A percentile compares a stretch with the other conserved stretches of the same genome.
Evolutionary conservation across 2,329 filamentous ascomycete genomes (phyloP).

Genomic region (Colletotrichum lini): DNA sequence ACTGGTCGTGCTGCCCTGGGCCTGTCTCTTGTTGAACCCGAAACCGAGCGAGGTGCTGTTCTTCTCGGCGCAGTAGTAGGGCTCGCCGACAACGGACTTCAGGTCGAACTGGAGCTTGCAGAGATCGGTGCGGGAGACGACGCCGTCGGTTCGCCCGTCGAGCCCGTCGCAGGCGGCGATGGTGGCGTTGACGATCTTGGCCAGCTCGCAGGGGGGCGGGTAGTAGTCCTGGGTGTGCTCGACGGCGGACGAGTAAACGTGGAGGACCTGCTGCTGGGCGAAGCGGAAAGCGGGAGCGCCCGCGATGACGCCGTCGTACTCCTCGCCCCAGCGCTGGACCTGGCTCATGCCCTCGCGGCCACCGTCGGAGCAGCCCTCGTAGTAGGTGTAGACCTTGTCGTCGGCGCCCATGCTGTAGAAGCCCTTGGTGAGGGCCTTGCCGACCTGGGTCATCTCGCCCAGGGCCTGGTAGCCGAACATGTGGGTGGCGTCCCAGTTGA

Average conservation of each 20-base stretch:
- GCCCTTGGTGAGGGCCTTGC: slow-evolving; percentile 61
- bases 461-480: slow-evolving; percentile 33
- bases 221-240: slow-evolving; percentile 54
- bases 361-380: slow-evolving; percentile 63
- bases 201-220: slow-evolving; percentile 61
- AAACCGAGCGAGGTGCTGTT: slow-evolving; percentile 44
- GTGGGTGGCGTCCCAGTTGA: slow-evolving; percentile 34
- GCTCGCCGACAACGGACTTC: slow-evolving; percentile 49
- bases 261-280: slow-evolving; percentile 61
- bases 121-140: slow-evolving; percentile 50
- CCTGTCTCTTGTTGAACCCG: slow-evolving; percentile 48
- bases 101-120: slow-evolving; percentile 54
- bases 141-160: slow-evolving; percentile 64
- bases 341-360: slow-evolving; percentile 65
- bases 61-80: slow-evolving; percentile 50
- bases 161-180: slow-evolving; percentile 68
- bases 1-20: slow-evolving; percentile 44
- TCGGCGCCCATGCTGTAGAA: slow-evolving; percentile 60
- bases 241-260: slow-evolving; percentile 56
- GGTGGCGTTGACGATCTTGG: slow-evolving; percentile 67
- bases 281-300: slow-evolving; percentile 63
- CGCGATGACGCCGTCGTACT: slow-evolving; percentile 61
- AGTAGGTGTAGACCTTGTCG: slow-evolving; percentile 64
- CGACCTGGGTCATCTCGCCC: slow-evolving; percentile 48
- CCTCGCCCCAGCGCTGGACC: slow-evolving; percentile 55